Base-by-base conservation (phyloP, 2,329 filamentous ascomycete genomes). In the Hypoxylon sp. region DNA sequence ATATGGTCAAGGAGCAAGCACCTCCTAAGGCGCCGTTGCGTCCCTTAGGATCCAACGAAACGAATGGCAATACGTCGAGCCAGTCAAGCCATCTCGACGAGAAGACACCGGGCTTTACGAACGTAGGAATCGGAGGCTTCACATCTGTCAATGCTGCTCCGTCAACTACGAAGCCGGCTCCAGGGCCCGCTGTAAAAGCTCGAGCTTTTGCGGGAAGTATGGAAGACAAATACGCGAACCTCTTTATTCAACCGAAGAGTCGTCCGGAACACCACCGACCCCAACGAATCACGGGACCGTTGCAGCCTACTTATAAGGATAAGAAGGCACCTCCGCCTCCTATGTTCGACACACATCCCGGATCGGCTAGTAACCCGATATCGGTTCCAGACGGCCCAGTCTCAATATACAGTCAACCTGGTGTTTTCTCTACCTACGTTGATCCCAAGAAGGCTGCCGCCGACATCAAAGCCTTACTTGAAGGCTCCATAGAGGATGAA, bases 381-480 rank as follows among this genome's bases (percentile, higher is more conserved):
- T 65, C 73, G 3, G 65, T 79, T 22, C 24, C 65, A 3, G 77
- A 78, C 48, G 62, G 56, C 31, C 67, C 75, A 37, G 64, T 74
- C 67, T 74, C 77, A 1, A 75, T 70, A 5, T 83, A 82, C 58
- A 79, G 72, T 29, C 77, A 80, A 63, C 76, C 79, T 31, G 80
- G 77, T n/a, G 82, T 85, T n/a, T 81, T 83, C 60, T 81, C 83
- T 1, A 83, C 88, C 68, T 94, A 92, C 72, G 89, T 91, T 5
- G 92, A 94, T 71, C 88, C 91, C 0, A 83, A 84, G 64, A 91
- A 93, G 77, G 92, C 93, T 10, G 89, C 87, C 55, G 90, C 90
- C 51, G 92, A 95, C 72, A 85, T 96, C 70, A 96, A 96, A 78
- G 92, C 91, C 6, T 80, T 96, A n/a, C 84, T 96, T 1, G 93